Percentiles rank a stretch among this genome's conserved stretches.
Conservation (phyloP, 805 yeast species). For the Saccharomyces eubayanus region DNA sequence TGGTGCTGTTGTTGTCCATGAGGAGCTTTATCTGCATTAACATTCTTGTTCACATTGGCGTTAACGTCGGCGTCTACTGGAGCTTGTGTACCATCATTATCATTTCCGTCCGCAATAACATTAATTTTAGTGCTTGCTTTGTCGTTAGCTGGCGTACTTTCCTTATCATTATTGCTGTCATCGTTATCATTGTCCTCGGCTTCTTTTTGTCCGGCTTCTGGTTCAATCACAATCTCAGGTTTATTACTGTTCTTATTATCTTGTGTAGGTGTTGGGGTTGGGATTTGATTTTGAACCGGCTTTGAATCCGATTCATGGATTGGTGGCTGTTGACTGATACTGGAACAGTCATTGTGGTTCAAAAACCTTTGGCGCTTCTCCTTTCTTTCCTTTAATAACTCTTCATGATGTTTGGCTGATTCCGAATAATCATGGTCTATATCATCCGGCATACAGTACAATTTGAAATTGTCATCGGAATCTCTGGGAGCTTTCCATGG, state of each 20-base stretch:
- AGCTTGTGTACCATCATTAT: background rate
- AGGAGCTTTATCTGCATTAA: slow-evolving; percentile 1
- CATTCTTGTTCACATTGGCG: background rate
- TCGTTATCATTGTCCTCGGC: slow-evolving; percentile 1
- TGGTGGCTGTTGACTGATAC: background rate
- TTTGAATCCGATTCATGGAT: background rate
- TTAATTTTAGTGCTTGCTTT: background rate
- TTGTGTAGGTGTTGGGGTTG: background rate
- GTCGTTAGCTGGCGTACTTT: background rate
- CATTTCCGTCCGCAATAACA: background rate
- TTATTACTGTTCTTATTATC: background rate
- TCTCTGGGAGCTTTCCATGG: slow-evolving; percentile 81
- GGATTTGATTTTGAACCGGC: background rate
- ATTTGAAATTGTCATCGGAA: slow-evolving; percentile 60
- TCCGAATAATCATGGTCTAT: slow-evolving; percentile 65
- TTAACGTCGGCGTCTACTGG: background rate
- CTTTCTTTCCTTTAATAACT: slow-evolving; percentile 43
- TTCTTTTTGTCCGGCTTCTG: background rate
- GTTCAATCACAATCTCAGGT: background rate
- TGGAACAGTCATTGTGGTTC: slow-evolving; percentile 5
- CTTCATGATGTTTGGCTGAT: slow-evolving; percentile 65
- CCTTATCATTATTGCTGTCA: slow-evolving; percentile 1
- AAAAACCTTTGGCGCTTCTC: slow-evolving; percentile 14
- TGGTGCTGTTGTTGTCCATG: slow-evolving; percentile 8
- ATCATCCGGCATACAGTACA: slow-evolving; percentile 62